Evolutionary conservation across 2,329 filamentous ascomycete species (phyloP).

Genomic region (Fusarium nygamai): DNA sequence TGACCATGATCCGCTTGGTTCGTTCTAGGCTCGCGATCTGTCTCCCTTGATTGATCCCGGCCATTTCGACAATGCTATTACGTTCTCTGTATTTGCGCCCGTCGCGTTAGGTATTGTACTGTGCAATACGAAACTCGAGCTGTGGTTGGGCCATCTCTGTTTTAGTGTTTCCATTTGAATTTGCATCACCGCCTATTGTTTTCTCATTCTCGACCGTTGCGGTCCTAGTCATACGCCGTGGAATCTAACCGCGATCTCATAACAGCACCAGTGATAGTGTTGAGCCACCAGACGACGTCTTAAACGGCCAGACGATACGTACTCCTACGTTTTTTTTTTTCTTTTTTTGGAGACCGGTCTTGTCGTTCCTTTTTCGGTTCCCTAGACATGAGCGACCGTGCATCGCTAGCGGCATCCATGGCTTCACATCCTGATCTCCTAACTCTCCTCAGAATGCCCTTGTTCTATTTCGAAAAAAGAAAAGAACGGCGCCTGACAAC

Average conservation of each 20-base stretch:
- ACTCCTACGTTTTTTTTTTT: background rate
- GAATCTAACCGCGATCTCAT: background rate
- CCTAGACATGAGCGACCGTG: slow-evolving; percentile 24
- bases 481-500: slow-evolving; percentile 28
- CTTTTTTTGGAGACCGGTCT: background rate
- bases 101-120: background rate
- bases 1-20: slow-evolving; percentile 2
- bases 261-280: slow-evolving; percentile 4
- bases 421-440: slow-evolving; percentile 29
- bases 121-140: slow-evolving; percentile 3
- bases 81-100: slow-evolving; percentile 17
- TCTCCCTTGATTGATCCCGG: slow-evolving; percentile 24
- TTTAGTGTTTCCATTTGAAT: background rate
- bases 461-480: slow-evolving; percentile 30
- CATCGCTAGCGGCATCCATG: slow-evolving; percentile 34
- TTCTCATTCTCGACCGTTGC: slow-evolving; percentile 7
- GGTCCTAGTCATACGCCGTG: slow-evolving; percentile 3
- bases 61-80: slow-evolving; percentile 9
- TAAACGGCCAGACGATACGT: slow-evolving; percentile 16
- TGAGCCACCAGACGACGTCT: slow-evolving; percentile 9
- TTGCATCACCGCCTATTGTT: slow-evolving; percentile 14
- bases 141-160: slow-evolving; percentile 10
- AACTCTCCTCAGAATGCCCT: slow-evolving; percentile 16
- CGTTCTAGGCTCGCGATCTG: slow-evolving; percentile 30
- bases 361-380: slow-evolving; percentile 17